Base-by-base conservation (phyloP, 108 stramenopile genomes). In the Aurantiochytrium sp. region DNA sequence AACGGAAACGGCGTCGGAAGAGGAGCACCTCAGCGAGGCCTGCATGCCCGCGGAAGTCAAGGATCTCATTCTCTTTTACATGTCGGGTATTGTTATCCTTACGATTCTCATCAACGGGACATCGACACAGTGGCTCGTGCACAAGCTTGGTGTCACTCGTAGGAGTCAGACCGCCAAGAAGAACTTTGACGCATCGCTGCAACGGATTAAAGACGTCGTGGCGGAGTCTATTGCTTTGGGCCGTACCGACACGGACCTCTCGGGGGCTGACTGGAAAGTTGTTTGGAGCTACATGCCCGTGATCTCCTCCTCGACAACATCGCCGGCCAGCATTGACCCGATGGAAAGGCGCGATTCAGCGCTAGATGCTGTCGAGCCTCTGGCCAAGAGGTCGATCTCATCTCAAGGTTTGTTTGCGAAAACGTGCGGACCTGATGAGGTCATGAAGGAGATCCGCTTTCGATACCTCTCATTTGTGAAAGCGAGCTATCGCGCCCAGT, bases 91-190 rank as follows among this genome's bases (percentile, higher is more conserved):
- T 16, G 88, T 87, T 0, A 19, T 89, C 5, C 43, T 92, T 12
- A 91, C 92, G 18, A 90, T 92, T 5, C 43, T 91, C 6, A 45
- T 92, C 35, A 92, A 92, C 49, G 92, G 89, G 28, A 89, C 91
- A 58, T 42, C 89, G 16, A 60, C 89, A 5, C 18, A 43, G 49
- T 5, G 5, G 58, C 49, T 92, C 5, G 55, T 92, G n/a, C 3
- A 25, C 3, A 10, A 28, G 8, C 49, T 90, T 44, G 72, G 88
- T 16, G 25, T 90, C 21, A 60, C 6, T 5, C 19, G 10, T 6
- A 8, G n/a, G 4, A 35, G 51, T 1, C 42, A 87, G n/a, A n/a
- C 73, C 45, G 44, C 72, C 6, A 55, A 90, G 28, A 5, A 21
- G 47, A 29, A 71, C 42, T 76, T 89, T 29, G 87, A 43, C 5